Conservation (phyloP, 2,329 filamentous ascomycete genomes). For the Pyricularia sp. region DNA sequence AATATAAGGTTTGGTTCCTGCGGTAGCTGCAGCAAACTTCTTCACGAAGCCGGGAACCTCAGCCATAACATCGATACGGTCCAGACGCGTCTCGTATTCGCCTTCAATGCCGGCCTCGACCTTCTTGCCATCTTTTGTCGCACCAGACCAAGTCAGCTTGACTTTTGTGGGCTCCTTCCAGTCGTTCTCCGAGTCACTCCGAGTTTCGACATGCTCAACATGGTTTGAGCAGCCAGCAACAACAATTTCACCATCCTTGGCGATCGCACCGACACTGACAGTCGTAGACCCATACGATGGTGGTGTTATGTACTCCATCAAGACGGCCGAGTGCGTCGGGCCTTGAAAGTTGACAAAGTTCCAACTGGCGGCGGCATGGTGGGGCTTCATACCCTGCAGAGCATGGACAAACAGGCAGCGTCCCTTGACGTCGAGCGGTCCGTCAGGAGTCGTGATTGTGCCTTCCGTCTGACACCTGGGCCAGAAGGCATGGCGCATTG, state of each 20-base stretch:
- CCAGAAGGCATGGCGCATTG: conserved; percentile 92
- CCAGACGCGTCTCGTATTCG: conserved; percentile 57
- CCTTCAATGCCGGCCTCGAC: conserved; percentile 64
- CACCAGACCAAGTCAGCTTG: conserved; percentile 71
- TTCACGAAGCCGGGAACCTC: conserved; percentile 96
- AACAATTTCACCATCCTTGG: conserved; percentile 72
- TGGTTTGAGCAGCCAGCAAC: conserved; percentile 57
- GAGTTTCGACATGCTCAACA: conserved; percentile 59
- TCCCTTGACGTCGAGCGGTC: conserved; percentile 74
- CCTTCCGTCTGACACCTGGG: conserved; percentile 76
- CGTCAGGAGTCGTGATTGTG: conserved; percentile 73
- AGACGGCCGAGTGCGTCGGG: conserved; percentile 71
- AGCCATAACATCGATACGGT: conserved; percentile 91
- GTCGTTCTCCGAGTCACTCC: conserved; percentile 66
- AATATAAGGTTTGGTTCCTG: conserved; percentile 93
- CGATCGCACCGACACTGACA: conserved; percentile 76
- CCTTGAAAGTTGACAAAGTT: conserved; percentile 91
- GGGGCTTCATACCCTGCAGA: conserved; percentile 97
- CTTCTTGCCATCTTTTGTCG: conserved; percentile 64
- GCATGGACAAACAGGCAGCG: conserved; percentile 73
- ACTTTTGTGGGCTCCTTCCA: conserved; percentile 80
- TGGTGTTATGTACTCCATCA: conserved; percentile 96
- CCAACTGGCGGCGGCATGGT: conserved; percentile 88
- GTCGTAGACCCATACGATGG: conserved; percentile 81
- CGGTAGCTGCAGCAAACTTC: conserved; percentile 78